These are phyloP conservation scores for Remersonia thermophila DNA, from an alignment of 2,329 filamentous ascomycete species.

Conservation along the genomic window DNA sequence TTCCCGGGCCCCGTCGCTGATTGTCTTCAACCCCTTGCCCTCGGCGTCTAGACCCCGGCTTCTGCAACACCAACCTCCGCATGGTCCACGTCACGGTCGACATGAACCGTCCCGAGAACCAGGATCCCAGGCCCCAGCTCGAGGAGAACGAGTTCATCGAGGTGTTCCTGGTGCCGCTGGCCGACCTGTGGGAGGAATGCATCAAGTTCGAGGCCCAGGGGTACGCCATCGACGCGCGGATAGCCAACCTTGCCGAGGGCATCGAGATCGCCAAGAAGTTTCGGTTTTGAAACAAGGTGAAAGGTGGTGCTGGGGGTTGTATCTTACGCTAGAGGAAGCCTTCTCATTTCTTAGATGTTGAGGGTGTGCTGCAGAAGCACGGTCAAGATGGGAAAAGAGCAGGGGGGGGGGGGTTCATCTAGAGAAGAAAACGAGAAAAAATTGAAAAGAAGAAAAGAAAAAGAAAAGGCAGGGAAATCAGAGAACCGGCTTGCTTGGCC, in stretches of 20 bases:
- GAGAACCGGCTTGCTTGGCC: no score
- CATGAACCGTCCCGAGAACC: constrained; percentile 55
- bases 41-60: constrained; percentile 38
- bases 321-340: no score
- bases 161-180: constrained; percentile 57
- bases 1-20: background rate
- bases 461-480: no score
- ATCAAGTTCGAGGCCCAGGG: constrained; percentile 56
- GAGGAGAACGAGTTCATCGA: constrained; percentile 79
- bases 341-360: no score
- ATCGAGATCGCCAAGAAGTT: constrained; percentile 57
- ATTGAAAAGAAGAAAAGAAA: no score
- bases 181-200: constrained; percentile 52
- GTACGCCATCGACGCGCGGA: constrained; percentile 66
- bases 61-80: constrained; percentile 54
- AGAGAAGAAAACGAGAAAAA: no score
- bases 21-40: background rate
- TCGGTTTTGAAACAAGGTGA: constrained; percentile 22
- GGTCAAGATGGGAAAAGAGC: no score
- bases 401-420: no score
- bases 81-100: constrained; percentile 67
- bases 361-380: no score
- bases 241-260: constrained; percentile 67
- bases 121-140: constrained; percentile 54
- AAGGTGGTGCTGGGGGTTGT: no score